Base-by-base conservation (phyloP, 2,329 filamentous ascomycete species). In the Aspergillus ustus region DNA sequence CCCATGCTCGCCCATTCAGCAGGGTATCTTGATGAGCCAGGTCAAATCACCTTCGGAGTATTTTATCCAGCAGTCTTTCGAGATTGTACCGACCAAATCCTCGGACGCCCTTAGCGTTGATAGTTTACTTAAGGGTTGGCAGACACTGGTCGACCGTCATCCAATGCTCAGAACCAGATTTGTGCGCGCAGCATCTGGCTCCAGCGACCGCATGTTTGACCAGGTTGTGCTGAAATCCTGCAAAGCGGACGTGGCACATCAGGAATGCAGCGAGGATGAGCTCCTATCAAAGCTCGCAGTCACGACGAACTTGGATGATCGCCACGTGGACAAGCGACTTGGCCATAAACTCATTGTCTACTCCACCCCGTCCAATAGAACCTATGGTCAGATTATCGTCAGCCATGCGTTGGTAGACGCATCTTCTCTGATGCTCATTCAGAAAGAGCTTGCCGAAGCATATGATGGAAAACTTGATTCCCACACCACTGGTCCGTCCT, bases 1-100 rank as follows among this genome's bases (percentile, higher is more conserved):
- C 62, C 67, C 62, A 8, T 62, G 62, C 6, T 56, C 59, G 3
- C 55, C 65, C 59, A 13, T 76, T 70, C 64, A 60, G 22, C 58
- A 55, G 19, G 58, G 58, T 20, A 60, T 60, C 11, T n/a, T 60
- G 22, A 51, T 55, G 34, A 60, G 58, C 19, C 58, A 60, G 20
- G 45, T 51, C 4, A 60, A 51, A 20, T 43, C 31, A 0, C 58
- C 58, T 2, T 50, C 51, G 2, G 45, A 51, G 5, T 60, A 60
- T 31, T 55, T 34, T 19, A 55, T 55, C 17, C 58, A 51, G 52
- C 52, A 51, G 19, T 51, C 52, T 2, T 55, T 51, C 6, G 45
- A 51, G 34, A 45, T 55, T 7, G 34, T 34, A 15, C 37, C 58
- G 2, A 49, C 17, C 19, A 34, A 19, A 5, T 31, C 31, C 1